A percentile compares a stretch with the other conserved stretches of the same genome.
Conservation (phyloP, 176 grass and related monocot genomes). For the Olyra latifolia region DNA sequence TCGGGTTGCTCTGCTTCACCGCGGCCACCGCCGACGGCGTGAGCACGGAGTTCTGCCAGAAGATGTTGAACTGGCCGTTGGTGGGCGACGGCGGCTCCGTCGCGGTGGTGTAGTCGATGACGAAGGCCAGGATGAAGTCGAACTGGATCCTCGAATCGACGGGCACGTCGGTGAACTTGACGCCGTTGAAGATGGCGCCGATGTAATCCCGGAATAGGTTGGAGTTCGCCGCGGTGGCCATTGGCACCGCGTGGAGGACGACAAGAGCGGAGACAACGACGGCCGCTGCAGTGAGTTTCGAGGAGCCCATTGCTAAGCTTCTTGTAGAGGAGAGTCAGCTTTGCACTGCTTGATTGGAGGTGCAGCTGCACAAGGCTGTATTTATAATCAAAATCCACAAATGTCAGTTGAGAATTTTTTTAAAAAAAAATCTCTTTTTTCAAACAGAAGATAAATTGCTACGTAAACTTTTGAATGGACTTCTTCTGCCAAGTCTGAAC, state of each 20-base stretch:
- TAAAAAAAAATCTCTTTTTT: not conserved
- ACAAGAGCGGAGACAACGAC: conserved; percentile 27
- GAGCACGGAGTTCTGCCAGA: conserved; percentile 66
- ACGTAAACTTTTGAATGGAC: not conserved
- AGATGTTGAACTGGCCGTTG: conserved; percentile 67
- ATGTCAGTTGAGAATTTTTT: not conserved
- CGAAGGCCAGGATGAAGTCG: conserved; percentile 72
- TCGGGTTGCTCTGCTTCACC: conserved; percentile 57
- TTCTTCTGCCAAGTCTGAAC: not conserved
- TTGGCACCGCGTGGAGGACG: not conserved
- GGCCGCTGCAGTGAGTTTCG: conserved; percentile 34
- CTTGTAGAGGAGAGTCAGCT: not conserved
- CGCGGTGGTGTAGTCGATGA: conserved; percentile 64
- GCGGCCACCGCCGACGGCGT: conserved; percentile 43
- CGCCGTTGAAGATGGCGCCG: conserved; percentile 58
- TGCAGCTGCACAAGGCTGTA: not conserved
- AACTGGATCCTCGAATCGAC: conserved; percentile 49
- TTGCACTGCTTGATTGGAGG: not conserved
- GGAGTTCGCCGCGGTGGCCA: conserved; percentile 45
- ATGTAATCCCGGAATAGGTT: conserved; percentile 84
- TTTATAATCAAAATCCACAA: not conserved
- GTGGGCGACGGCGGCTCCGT: conserved; percentile 53
- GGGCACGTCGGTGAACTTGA: conserved; percentile 81
- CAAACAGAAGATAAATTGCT: not conserved
- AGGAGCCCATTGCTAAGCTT: conserved; percentile 35